Evolutionary conservation across 768 basidiomycete species (phyloP), one percentile per base, ranked within the genome.

Genomic region (Auriculariales sp.): DNA sequence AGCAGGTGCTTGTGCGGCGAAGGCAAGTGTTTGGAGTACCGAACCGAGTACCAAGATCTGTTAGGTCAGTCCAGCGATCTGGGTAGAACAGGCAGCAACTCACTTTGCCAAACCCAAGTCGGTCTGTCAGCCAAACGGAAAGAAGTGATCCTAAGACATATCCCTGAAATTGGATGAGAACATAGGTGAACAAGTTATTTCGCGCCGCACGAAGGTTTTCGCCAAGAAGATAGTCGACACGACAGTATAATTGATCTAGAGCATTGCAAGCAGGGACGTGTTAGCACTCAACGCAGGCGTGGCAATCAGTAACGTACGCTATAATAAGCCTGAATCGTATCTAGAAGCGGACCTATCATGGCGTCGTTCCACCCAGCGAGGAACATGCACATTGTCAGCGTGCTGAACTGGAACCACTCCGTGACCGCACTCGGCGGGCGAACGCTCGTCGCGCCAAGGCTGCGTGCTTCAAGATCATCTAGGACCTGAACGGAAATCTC

Each of bases 341-440:
- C 84, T 4, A 90, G 63, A 17, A 91, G 62, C 1, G 87, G 84
- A 1, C 87, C 87, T 10, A 44, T 11, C 22, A 19, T 44, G 22
- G 39, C 39, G 39, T 87, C 86, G 57, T 81, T 85, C 84, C 84
- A 89, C 14, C 87, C 87, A 14, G 71, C 71, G 3, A 84, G 62
- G 52, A 80, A 79, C 44, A 81, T 47, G 10, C 68, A 64, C 64
- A 68, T 76, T 54, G 78, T 83, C 30, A 79, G 62, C 1, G 78
- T 60, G 15, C 63, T 55, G 51, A 80, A 74, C 52, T 83, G 80
- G 25, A 79, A 44, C 39, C 39, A 44, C 10, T 44, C 19, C n/a
- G n/a, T n/a, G n/a, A n/a, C n/a, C n/a, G n/a, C n/a, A n/a, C n/a
- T n/a, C n/a, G n/a, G n/a, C n/a, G n/a, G n/a, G n/a, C n/a, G n/a